Conservation (phyloP, 805 yeast species). For the Ogataea paradorogensis region DNA sequence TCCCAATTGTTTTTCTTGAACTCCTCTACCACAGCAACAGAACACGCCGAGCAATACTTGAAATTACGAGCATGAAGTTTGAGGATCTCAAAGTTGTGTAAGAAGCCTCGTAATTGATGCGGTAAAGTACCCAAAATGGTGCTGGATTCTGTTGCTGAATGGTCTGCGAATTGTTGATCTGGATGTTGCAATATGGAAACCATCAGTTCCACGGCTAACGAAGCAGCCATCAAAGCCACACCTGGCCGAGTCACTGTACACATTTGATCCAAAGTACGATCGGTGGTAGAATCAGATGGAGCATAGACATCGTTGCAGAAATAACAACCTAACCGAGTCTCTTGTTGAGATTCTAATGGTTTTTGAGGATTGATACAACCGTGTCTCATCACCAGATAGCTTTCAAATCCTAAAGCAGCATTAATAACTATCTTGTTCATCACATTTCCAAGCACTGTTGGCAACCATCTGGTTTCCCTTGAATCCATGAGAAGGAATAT, state of each 20-base stretch:
- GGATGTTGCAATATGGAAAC: slow-evolving; percentile 73
- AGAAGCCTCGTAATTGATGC: slow-evolving; percentile 88
- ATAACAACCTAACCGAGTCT: slow-evolving; percentile 78
- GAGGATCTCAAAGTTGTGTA: slow-evolving; percentile 60
- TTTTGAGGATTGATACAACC: slow-evolving; percentile 45
- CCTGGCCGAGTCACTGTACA: slow-evolving; percentile 99
- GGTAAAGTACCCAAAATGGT: slow-evolving; percentile 69
- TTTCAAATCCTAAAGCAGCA: slow-evolving; percentile 94
- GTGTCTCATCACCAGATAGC: slow-evolving; percentile 91
- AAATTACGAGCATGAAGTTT: slow-evolving; percentile 72
- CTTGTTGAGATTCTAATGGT: slow-evolving; percentile 24
- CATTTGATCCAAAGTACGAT: slow-evolving; percentile 93
- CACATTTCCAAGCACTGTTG: slow-evolving; percentile 74
- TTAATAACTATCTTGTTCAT: slow-evolving; percentile 74
- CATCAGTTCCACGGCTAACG: slow-evolving; percentile 80
- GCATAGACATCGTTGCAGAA: slow-evolving; percentile 96
- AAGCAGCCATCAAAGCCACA: slow-evolving; percentile 82
- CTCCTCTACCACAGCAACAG: slow-evolving; percentile 50
- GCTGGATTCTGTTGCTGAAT: slow-evolving; percentile 20
- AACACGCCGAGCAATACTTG: slow-evolving; percentile 84
- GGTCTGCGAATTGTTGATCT: slow-evolving; percentile 41
- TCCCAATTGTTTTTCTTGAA: slow-evolving; percentile 68
- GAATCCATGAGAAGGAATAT: slow-evolving; percentile 87
- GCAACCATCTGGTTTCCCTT: slow-evolving; percentile 96
- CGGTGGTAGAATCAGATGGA: slow-evolving; percentile 83